Percentiles rank a stretch among this genome's conserved stretches.
Conservation (phyloP, 495 filamentous ascomycete genomes). For the Neurospora discreta region DNA sequence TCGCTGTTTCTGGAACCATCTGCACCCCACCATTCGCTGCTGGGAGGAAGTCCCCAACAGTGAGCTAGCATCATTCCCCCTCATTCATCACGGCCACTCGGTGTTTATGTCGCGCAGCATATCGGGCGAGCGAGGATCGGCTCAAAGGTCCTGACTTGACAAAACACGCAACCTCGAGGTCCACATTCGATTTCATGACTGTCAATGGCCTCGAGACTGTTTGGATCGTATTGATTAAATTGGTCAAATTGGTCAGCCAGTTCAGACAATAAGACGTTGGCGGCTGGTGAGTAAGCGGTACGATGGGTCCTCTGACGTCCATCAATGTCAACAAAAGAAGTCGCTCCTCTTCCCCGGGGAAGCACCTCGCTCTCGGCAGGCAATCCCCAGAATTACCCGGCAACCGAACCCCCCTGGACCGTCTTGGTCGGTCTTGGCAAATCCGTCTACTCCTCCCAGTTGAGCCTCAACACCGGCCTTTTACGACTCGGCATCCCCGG, state of each 20-base stretch:
- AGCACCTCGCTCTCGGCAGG: not conserved
- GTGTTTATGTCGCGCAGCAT: not conserved
- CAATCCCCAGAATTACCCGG: not conserved
- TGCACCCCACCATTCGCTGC: conserved; percentile 11
- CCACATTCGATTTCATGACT: not conserved
- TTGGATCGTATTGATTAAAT: not conserved
- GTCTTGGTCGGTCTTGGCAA: not conserved
- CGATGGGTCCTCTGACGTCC: not conserved
- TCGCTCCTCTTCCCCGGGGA: not conserved
- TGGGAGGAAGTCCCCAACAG: not conserved
- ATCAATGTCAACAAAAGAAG: not conserved
- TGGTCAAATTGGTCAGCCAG: not conserved
- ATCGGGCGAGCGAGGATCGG: not conserved
- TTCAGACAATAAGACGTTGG: not conserved
- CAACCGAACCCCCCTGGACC: not conserved
- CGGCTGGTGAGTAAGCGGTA: not conserved
- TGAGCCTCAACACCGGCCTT: not conserved
- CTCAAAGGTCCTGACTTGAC: not conserved
- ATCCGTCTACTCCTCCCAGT: not conserved
- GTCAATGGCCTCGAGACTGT: not conserved
- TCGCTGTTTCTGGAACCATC: conserved; percentile 25
- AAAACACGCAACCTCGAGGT: not conserved
- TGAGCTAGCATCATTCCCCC: not conserved
- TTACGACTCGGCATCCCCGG: not conserved
- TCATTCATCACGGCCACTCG: not conserved